Evolutionary conservation across 805 yeast species (phyloP), one percentile per base, ranked within the genome.

Genomic region (Suhomyces xylopsoci): DNA sequence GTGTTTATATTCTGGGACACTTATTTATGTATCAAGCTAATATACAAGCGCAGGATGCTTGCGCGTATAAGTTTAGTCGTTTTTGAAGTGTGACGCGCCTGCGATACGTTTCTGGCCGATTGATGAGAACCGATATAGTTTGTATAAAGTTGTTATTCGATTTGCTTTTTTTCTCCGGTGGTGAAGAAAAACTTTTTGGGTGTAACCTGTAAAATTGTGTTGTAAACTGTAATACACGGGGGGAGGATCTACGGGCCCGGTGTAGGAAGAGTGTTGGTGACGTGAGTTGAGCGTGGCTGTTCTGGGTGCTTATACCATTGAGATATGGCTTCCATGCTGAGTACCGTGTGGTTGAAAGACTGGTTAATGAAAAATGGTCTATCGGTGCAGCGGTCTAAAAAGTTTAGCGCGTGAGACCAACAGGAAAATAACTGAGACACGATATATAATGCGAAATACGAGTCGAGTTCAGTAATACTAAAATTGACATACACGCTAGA

Each of bases 131-230:
- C 24, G 42, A 19, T 38, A 17, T 17, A 19, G 42, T 19, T 38
- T 38, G 34, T 24, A 42, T 36, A 48, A 30, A 24, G 45, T 42
- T 42, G 45, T 47, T 47, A 34, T 47, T 47, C 34, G 24, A 32
- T 22, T 15, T 34, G 19, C 28, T 47, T 47, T 44, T 45, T 47
- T 47, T 38, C 42, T 38, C 42, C 42, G 30, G 19, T 42, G 45
- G 45, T 36, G 49, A 26, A 44, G 43, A 42, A 47, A 47, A 47
- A 47, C 32, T 19, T 47, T 47, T 47, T 47, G 49, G 44, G 42
- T 22, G 43, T 34, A 47, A 47, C 42, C 49, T 47, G 49, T 42
- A 36, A 34, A 5, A 10, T 12, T 28, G n/a, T 3, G 32, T 5
- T 32, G 40, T n/a, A 45, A 45, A 34, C 48, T 45, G 48, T 22